These are phyloP conservation scores for Ascodesmis nigricans DNA, from an alignment of 495 filamentous ascomycete species.

Conservation along the genomic window DNA sequence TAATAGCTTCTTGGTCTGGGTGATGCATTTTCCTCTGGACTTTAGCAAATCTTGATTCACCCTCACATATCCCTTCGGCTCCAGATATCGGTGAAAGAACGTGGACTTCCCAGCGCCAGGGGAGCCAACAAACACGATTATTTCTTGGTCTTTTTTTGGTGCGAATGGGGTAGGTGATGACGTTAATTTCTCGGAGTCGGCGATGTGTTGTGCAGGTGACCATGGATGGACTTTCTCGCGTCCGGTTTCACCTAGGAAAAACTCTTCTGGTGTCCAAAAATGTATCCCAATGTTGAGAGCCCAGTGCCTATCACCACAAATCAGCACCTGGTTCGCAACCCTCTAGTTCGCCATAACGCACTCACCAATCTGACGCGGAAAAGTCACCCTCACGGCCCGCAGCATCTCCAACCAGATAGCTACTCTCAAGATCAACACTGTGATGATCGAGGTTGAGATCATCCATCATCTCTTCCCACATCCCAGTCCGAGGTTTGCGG, in stretches of 20 bases:
- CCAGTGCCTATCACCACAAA: slow-evolving; percentile 14
- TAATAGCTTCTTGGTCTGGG: slow-evolving; percentile 40
- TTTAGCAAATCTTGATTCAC: slow-evolving; percentile 87
- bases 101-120: slow-evolving; percentile 81
- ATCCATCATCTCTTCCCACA: slow-evolving; percentile 68
- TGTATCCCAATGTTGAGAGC: slow-evolving; percentile 58
- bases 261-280: slow-evolving; percentile 79
- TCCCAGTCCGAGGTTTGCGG: slow-evolving; percentile 69
- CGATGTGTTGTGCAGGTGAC: too few species aligned
- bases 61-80: slow-evolving; percentile 61
- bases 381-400: slow-evolving; percentile 44
- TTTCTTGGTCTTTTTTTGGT: slow-evolving; percentile 43
- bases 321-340: too few species aligned
- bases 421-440: slow-evolving; percentile 38
- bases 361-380: slow-evolving; percentile 59
- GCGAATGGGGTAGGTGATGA: slow-evolving; percentile 27
- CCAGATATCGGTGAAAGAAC: slow-evolving; percentile 59
- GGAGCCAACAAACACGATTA: slow-evolving; percentile 69
- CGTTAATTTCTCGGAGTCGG: neutral
- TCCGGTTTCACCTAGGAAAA: slow-evolving; percentile 46
- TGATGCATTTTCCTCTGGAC: slow-evolving; percentile 63
- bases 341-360: too few species aligned
- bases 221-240: slow-evolving; percentile 38
- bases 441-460: slow-evolving; percentile 49
- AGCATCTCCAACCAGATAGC: slow-evolving; percentile 82